A percentile compares a stretch with the other conserved stretches of the same genome.
Conservation (phyloP, 495 filamentous ascomycete genomes). For the Diplogelasinospora grovesii region DNA sequence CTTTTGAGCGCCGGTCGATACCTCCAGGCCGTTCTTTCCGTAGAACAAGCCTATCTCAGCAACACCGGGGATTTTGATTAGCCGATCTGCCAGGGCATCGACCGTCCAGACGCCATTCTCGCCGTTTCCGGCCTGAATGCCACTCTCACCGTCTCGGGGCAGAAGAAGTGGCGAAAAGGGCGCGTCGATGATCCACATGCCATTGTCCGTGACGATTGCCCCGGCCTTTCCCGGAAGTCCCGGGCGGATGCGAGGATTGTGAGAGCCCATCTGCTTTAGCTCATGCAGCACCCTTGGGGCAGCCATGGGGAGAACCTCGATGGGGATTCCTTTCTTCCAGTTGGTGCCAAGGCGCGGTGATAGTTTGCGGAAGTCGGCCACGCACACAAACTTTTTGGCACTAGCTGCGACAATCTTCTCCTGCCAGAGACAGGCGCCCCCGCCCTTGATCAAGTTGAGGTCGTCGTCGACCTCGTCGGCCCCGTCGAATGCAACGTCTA, state of each 20-base stretch:
- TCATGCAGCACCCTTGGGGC: constrained; percentile 61
- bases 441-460: constrained; percentile 95
- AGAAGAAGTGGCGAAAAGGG: constrained; percentile 69
- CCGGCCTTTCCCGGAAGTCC: constrained; percentile 65
- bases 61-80: constrained; percentile 81
- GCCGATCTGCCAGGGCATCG: constrained; percentile 55
- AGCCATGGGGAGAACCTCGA: constrained; percentile 85
- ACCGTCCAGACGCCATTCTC: constrained; percentile 69
- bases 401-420: constrained; percentile 90
- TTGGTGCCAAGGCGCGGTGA: constrained; percentile 65
- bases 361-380: constrained; percentile 89
- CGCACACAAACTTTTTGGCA: constrained; percentile 85
- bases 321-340: constrained; percentile 76
- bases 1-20: constrained; percentile 68
- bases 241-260: constrained; percentile 59
- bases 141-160: constrained; percentile 45
- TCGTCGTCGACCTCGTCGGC: constrained; percentile 96
- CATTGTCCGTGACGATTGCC: constrained; percentile 86
- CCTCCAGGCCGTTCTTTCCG: constrained; percentile 65
- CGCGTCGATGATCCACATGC: constrained; percentile 88
- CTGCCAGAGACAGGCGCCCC: constrained; percentile 93
- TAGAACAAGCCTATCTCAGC: constrained; percentile 88
- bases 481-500: constrained; percentile 86
- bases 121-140: constrained; percentile 35
- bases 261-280: constrained; percentile 63